Evolutionary conservation across 306 rosid genomes (phyloP), one percentile per base, ranked within the genome.

Genomic region (Malus fusca): DNA sequence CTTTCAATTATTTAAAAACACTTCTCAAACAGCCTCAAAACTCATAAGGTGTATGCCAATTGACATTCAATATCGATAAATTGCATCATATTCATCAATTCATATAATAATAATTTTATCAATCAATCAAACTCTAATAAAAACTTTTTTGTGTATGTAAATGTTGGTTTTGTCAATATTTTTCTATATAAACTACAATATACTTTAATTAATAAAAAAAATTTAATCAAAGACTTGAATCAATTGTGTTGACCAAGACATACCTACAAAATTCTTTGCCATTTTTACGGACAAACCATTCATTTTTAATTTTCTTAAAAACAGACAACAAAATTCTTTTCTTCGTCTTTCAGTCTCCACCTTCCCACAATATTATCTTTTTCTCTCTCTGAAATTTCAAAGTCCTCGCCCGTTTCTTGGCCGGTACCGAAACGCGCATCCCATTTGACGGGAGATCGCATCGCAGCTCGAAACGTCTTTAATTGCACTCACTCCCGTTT

Each of bases 371-470:
- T 37, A 37, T 0, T 37, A 6, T 30, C 8, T 25, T 8, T 25
- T 31, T 13, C 33, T 60, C 17, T 60, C 8, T 22, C 65, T 6
- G 6, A 69, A 1, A 69, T 8, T 23, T 69, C 55, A 17, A 81
- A 26, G 55, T 75, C 73, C 11, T 33, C 35, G 23, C 18, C 66
- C 69, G 51, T 35, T 33, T 4, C 65, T 21, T 55, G 55, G 12
- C 69, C 74, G 59, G 51, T 63, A 17, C 44, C 69, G 26, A 76
- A 68, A 26, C 87, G 82, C 78, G 19, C 37, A 77, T 73, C 78
- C 46, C 76, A 84, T 83, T 75, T 59, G 77, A 65, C 79, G 66
- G 75, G 48, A 73, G 65, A 14, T 69, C 78, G 17, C 44, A 31
- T 55, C 44, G 43, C 67, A 31, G 30, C 51, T 66, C 73, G 12